Conservation (phyloP, 371 early-diverging fungal genomes). For the Zychaea mexicana region DNA sequence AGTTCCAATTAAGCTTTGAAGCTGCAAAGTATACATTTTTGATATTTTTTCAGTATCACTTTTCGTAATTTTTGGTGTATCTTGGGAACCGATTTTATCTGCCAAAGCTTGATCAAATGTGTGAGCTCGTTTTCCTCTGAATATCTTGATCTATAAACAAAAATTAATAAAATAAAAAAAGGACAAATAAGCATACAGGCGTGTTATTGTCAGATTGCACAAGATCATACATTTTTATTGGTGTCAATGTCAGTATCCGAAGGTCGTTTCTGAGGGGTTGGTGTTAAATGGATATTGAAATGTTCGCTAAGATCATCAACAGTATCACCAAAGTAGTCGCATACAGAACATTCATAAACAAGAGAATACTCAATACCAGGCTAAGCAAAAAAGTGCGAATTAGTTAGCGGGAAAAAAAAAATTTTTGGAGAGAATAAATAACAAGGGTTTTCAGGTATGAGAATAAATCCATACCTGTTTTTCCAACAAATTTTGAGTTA, state of each 20-base stretch:
- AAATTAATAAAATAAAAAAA: neutral
- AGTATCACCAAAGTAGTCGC: neutral
- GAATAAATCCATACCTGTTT: conserved; percentile 1
- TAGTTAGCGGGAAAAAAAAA: neutral
- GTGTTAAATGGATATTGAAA: neutral
- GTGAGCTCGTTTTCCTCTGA: conserved; percentile 7
- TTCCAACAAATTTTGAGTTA: conserved; percentile 6
- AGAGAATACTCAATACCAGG: conserved; percentile 4
- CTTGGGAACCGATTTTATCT: neutral
- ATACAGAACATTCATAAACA: conserved; percentile 7
- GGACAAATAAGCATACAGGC: no score
- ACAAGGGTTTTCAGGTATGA: neutral
- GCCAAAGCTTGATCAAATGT: conserved; percentile 2
- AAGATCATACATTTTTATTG: no score
- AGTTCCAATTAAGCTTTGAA: neutral
- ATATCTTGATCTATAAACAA: conserved; percentile 12
- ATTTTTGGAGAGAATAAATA: neutral
- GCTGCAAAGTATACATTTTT: conserved; percentile 2
- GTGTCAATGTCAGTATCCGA: no score
- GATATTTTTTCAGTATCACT: conserved; percentile 4
- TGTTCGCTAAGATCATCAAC: neutral
- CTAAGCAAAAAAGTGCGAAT: neutral
- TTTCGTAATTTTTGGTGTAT: conserved; percentile 10
- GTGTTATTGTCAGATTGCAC: no score
- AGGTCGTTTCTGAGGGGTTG: no score